These are phyloP conservation scores for Trichophyton mentagrophytes DNA, from an alignment of 2,329 filamentous ascomycete species.

Conservation along the genomic window DNA sequence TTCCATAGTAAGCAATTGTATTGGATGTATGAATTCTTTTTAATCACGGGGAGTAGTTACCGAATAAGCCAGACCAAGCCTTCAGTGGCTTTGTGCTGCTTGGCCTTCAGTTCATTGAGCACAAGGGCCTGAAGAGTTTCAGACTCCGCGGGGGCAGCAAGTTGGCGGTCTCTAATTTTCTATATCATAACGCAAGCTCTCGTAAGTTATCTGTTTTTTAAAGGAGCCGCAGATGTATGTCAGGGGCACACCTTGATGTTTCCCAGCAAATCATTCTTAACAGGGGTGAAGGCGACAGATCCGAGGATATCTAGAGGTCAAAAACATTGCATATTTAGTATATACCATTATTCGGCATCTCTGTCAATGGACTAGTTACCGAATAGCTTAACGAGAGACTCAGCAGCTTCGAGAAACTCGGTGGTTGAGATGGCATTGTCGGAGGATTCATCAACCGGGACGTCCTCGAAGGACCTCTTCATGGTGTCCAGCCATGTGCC, in stretches of 20 bases:
- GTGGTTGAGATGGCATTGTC: slow-evolving; percentile 68
- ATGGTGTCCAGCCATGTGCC: slow-evolving; percentile 77
- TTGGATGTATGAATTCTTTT: not conserved
- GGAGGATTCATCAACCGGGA: slow-evolving; percentile 60
- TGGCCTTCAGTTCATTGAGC: slow-evolving; percentile 73
- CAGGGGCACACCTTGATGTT: slow-evolving; percentile 69
- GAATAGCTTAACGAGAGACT: slow-evolving; percentile 77
- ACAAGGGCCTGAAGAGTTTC: slow-evolving; percentile 74
- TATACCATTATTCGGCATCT: not conserved
- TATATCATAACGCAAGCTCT: not conserved
- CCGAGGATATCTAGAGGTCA: slow-evolving; percentile 43
- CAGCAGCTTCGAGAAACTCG: slow-evolving; percentile 82
- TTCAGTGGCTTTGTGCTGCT: slow-evolving; percentile 79
- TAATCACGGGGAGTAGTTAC: slow-evolving; percentile 36
- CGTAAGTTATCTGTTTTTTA: not conserved
- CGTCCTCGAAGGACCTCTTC: slow-evolving; percentile 70
- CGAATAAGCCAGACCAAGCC: slow-evolving; percentile 83
- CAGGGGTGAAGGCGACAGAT: slow-evolving; percentile 67
- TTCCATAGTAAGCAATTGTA: not conserved
- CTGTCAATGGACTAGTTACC: slow-evolving; percentile 38
- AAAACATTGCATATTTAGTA: not conserved
- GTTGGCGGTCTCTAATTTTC: slow-evolving; percentile 81
- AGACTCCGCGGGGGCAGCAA: slow-evolving; percentile 65
- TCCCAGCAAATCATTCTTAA: slow-evolving; percentile 80
- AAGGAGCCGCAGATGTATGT: not conserved